phyloP scores from a whole-genome alignment of 2,329 filamentous ascomycete genomes.

The Apiospora sp. region DNA sequence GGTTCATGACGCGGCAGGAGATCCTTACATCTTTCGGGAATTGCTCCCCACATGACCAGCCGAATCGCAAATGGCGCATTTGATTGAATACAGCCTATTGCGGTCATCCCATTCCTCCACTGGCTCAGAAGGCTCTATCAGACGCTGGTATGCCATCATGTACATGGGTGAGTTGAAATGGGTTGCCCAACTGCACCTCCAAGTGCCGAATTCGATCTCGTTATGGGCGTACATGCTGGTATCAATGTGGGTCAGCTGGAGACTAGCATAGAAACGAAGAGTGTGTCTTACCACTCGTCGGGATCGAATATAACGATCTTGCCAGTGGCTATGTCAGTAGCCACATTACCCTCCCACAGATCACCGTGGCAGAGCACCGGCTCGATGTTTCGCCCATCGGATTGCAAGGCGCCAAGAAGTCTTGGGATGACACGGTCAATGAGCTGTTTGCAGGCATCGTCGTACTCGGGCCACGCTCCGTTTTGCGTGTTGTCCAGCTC shows the following conservation, averaged over 20 bases:
- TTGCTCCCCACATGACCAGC: background rate
- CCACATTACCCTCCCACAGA: slow-evolving; percentile 49
- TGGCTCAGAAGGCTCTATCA: slow-evolving; percentile 33
- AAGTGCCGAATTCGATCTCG: slow-evolving; percentile 26
- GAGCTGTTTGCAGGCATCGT: slow-evolving; percentile 33
- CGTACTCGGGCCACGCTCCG: slow-evolving; percentile 38
- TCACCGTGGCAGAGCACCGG: slow-evolving; percentile 46
- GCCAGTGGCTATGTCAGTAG: slow-evolving; percentile 38
- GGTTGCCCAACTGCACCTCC: slow-evolving; percentile 23
- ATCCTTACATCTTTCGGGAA: background rate
- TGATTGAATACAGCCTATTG: slow-evolving; percentile 37
- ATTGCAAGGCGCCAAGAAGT: slow-evolving; percentile 34
- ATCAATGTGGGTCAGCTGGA: no score
- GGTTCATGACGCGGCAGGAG: no score
- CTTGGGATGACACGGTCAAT: slow-evolving; percentile 38
- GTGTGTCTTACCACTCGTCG: background rate
- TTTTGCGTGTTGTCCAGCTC: slow-evolving; percentile 40
- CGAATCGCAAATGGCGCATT: background rate
- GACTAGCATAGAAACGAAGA: no score
- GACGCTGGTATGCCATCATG: slow-evolving; percentile 27
- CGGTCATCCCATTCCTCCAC: slow-evolving; percentile 41
- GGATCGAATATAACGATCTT: slow-evolving; percentile 31
- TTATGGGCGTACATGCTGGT: slow-evolving; percentile 40
- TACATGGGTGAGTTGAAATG: slow-evolving; percentile 25
- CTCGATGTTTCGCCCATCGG: slow-evolving; percentile 34